Evolutionary conservation across 257 asterid genomes (phyloP).

Genomic region (Sherardia arvensis): DNA sequence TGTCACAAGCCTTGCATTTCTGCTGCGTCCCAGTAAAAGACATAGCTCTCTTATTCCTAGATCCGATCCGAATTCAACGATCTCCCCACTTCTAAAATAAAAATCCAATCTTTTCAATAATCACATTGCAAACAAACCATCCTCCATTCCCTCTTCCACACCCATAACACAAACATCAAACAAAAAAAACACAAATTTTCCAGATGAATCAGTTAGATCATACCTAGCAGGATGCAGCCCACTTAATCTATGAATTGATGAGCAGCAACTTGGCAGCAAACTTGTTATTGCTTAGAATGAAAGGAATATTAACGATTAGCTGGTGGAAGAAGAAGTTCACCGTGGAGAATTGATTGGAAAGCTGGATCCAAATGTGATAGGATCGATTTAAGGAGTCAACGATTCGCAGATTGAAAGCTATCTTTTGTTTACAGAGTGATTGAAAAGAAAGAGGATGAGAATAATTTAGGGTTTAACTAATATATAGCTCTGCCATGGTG

Average conservation of each 20-base stretch:
- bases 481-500: too few species aligned
- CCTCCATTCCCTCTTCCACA: not conserved
- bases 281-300: not conserved
- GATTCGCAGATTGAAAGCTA: too few species aligned
- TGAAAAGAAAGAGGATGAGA: too few species aligned
- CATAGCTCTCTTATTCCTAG: slow-evolving; percentile 32
- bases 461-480: too few species aligned
- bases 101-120: not conserved
- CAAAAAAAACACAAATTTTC: not conserved
- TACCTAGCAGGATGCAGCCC: slow-evolving; percentile 7
- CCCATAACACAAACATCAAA: not conserved
- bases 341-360: too few species aligned
- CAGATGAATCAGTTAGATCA: not conserved
- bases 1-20: slow-evolving; percentile 95
- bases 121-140: not conserved
- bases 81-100: not conserved
- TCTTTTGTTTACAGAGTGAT: too few species aligned
- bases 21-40: slow-evolving; percentile 83
- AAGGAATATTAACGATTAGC: not conserved
- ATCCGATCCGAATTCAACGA: slow-evolving; percentile 16
- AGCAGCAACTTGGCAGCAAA: not conserved
- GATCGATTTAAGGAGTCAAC: too few species aligned
- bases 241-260: slow-evolving; percentile 11
- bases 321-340: too few species aligned
- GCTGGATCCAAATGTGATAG: too few species aligned